phyloP scores from a whole-genome alignment of 768 basidiomycete genomes.

The Tricholoma matsutake region DNA sequence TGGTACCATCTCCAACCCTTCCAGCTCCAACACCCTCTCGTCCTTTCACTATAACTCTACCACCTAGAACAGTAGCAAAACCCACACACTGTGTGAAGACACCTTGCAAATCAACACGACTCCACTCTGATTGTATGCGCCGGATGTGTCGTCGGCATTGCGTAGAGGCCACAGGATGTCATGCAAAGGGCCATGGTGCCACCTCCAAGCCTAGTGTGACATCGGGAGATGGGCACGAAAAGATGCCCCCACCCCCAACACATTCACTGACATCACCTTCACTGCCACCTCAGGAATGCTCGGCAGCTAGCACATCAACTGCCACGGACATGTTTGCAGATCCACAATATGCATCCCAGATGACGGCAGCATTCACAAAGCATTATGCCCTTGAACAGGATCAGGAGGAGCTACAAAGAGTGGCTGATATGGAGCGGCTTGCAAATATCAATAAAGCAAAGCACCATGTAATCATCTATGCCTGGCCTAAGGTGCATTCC shows the following conservation, averaged over 20 bases:
- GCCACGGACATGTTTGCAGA: too few relatives aligned
- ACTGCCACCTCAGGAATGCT: too few relatives aligned
- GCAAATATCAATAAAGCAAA: slow-evolving; percentile 5
- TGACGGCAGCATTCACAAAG: slow-evolving; percentile 4
- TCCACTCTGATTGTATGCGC: not conserved
- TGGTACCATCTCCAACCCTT: not conserved
- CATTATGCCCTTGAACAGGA: slow-evolving; percentile 3
- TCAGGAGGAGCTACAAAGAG: not conserved
- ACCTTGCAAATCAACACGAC: not conserved
- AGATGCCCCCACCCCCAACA: not conserved
- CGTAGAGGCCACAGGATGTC: not conserved
- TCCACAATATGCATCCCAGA: slow-evolving; percentile 6
- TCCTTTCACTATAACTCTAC: not conserved
- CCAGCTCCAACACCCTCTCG: not conserved
- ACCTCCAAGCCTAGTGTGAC: too few relatives aligned
- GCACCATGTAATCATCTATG: slow-evolving; percentile 2
- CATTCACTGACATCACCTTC: not conserved
- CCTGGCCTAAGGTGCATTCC: not conserved
- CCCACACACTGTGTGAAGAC: not conserved
- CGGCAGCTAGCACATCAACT: too few relatives aligned
- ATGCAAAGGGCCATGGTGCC: slow-evolving; percentile 3
- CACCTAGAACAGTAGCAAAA: not conserved
- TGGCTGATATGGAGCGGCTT: not conserved
- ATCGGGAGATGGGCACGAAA: not conserved
- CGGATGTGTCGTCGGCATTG: not conserved